phyloP scores from a whole-genome alignment of 2,329 filamentous ascomycete genomes.

The Paramyrothecium roridum region DNA sequence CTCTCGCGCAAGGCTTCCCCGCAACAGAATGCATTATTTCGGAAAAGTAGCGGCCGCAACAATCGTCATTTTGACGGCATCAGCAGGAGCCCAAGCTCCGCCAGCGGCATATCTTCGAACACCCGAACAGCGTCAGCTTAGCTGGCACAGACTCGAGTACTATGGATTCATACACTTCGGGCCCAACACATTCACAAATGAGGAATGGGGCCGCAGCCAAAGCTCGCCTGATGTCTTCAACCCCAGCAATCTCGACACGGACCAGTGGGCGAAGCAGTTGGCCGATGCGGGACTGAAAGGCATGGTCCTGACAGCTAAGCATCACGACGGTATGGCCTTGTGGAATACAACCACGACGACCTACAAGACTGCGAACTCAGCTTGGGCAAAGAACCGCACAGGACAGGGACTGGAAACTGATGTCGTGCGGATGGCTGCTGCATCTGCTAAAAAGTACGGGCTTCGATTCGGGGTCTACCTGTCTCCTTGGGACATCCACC shows the following conservation, averaged over 20 bases:
- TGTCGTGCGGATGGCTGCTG: constrained; percentile 26
- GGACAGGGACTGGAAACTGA: constrained; percentile 21
- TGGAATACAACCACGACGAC: constrained; percentile 29
- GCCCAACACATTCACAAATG: constrained; percentile 24
- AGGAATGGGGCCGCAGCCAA: constrained; percentile 23
- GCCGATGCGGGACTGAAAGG: constrained; percentile 14
- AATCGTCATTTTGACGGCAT: not conserved
- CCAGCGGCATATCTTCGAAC: constrained; percentile 1
- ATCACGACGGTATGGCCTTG: constrained; percentile 31
- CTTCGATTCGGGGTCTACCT: constrained; percentile 30
- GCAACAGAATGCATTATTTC: not conserved
- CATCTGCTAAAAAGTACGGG: constrained; percentile 25
- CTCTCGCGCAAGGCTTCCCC: not conserved
- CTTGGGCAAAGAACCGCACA: constrained; percentile 23
- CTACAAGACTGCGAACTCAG: constrained; percentile 26
- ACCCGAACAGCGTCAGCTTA: constrained; percentile 12
- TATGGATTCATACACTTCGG: constrained; percentile 25
- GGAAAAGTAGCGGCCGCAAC: not conserved
- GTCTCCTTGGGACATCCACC: constrained; percentile 32
- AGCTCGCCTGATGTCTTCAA: constrained; percentile 17
- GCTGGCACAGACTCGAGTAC: constrained; percentile 23
- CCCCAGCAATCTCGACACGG: constrained; percentile 19
- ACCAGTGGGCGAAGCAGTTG: constrained; percentile 22
- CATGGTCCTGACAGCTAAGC: constrained; percentile 32
- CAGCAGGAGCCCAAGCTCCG: not conserved